Evolutionary conservation across 1,139 yeast genomes (phyloP).

Genomic region (Kurtzmaniella quercitrusa): DNA sequence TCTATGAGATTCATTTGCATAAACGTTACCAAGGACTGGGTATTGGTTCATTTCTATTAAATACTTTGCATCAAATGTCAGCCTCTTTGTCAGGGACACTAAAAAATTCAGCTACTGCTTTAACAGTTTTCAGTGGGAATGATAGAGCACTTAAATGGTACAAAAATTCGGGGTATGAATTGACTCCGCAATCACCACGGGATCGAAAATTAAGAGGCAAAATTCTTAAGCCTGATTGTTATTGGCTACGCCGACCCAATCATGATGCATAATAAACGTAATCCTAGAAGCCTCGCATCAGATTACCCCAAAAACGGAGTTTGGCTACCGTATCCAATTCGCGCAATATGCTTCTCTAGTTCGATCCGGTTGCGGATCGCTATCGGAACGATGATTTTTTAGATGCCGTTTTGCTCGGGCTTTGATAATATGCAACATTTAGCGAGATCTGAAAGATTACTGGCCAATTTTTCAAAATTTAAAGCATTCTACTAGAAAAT

Average conservation of each 20-base stretch:
- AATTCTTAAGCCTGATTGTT: constrained; percentile 38
- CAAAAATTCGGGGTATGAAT: constrained; percentile 30
- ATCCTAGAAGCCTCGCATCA: background rate
- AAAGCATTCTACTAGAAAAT: too few relatives aligned
- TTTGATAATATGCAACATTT: too few relatives aligned
- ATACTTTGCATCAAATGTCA: constrained; percentile 24
- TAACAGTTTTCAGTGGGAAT: constrained; percentile 54
- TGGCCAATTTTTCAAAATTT: too few relatives aligned
- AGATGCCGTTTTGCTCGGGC: too few relatives aligned
- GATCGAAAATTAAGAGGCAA: constrained; percentile 40
- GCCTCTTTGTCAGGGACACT: constrained; percentile 13
- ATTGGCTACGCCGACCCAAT: constrained; percentile 14
- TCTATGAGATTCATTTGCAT: constrained; percentile 52
- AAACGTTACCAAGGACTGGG: constrained; percentile 24
- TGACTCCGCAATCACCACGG: constrained; percentile 39
- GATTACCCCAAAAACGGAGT: background rate
- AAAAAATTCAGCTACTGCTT: constrained; percentile 27
- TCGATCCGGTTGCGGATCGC: too few relatives aligned
- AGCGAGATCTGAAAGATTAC: too few relatives aligned
- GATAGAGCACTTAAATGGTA: constrained; percentile 43
- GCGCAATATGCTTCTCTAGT: background rate
- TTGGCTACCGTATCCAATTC: background rate
- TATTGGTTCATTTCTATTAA: constrained; percentile 34
- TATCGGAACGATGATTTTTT: too few relatives aligned
- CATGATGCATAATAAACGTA: background rate